phyloP scores from a whole-genome alignment of 257 asterid genomes.

The Solanum sparsipilum region DNA sequence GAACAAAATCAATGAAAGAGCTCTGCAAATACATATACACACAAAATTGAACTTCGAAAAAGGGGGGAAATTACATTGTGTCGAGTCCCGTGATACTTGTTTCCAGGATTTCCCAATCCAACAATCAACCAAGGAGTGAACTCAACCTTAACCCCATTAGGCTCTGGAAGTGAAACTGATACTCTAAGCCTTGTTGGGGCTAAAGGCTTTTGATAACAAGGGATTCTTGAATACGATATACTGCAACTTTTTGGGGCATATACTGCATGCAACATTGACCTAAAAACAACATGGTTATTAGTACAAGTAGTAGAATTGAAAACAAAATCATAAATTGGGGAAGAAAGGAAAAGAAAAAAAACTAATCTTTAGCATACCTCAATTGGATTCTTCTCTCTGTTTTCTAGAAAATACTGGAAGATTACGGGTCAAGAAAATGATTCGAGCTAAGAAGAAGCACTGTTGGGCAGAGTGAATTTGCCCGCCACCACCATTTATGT shows the following conservation, averaged over 20 bases:
- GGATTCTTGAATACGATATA: constrained; percentile 30
- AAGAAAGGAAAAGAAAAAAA: not conserved
- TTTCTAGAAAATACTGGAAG: no score
- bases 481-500: not conserved
- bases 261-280: constrained; percentile 55
- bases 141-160: constrained; percentile 54
- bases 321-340: not conserved
- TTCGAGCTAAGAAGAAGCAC: not conserved
- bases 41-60: not conserved
- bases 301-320: not conserved
- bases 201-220: constrained; percentile 25
- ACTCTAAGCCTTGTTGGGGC: constrained; percentile 34
- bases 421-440: not conserved
- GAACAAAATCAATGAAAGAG: no score
- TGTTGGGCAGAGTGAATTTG: not conserved
- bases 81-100: constrained; percentile 91
- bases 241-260: constrained; percentile 29
- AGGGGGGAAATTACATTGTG: constrained; percentile 54
- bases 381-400: not conserved
- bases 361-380: not conserved
- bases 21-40: not conserved
- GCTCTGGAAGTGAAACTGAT: constrained; percentile 41
- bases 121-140: constrained; percentile 96
- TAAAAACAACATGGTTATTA: not conserved
- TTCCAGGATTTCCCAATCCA: constrained; percentile 98